Evolutionary conservation across 2,329 filamentous ascomycete genomes (phyloP).

Genomic region (Colletotrichum nymphaeae): DNA sequence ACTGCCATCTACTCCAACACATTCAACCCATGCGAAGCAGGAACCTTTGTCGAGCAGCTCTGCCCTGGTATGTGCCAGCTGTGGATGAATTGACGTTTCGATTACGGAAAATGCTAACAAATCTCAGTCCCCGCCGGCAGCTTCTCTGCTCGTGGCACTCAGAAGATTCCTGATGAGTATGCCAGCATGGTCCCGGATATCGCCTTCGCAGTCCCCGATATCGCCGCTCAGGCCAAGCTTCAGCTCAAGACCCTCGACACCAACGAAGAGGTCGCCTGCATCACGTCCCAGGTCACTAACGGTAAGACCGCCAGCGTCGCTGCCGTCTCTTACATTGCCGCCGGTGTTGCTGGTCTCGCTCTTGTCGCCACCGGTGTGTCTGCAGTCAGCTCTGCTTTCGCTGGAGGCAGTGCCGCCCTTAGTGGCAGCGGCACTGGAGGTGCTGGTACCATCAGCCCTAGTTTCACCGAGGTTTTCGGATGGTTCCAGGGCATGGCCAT

Average conservation of each 20-base stretch:
- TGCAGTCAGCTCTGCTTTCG: constrained; percentile 71
- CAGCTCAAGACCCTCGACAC: constrained; percentile 73
- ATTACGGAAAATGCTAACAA: constrained; percentile 31
- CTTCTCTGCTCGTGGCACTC: constrained; percentile 79
- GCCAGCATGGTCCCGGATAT: constrained; percentile 85
- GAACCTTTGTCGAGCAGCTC: constrained; percentile 76
- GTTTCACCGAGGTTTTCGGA: constrained; percentile 85
- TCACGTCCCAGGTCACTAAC: constrained; percentile 84
- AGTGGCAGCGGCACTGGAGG: constrained; percentile 66
- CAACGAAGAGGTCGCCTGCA: constrained; percentile 73
- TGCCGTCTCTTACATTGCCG: constrained; percentile 85
- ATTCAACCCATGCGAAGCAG: constrained; percentile 84
- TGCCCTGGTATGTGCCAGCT: constrained; percentile 76
- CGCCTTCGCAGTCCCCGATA: constrained; percentile 90
- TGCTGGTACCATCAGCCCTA: constrained; percentile 77
- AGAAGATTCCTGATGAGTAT: constrained; percentile 78
- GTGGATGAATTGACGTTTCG: neutral
- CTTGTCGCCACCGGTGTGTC: constrained; percentile 78
- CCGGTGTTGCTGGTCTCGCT: constrained; percentile 86
- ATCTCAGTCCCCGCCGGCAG: constrained; percentile 74
- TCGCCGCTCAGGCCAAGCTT: constrained; percentile 86
- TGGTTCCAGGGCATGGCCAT: constrained; percentile 96
- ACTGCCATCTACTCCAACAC: constrained; percentile 79
- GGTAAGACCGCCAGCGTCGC: constrained; percentile 83
- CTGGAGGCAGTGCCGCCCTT: constrained; percentile 62